These are phyloP conservation scores for Thielaviopsis euricoi DNA, from an alignment of 2,329 filamentous ascomycete genomes.

Conservation along the genomic window DNA sequence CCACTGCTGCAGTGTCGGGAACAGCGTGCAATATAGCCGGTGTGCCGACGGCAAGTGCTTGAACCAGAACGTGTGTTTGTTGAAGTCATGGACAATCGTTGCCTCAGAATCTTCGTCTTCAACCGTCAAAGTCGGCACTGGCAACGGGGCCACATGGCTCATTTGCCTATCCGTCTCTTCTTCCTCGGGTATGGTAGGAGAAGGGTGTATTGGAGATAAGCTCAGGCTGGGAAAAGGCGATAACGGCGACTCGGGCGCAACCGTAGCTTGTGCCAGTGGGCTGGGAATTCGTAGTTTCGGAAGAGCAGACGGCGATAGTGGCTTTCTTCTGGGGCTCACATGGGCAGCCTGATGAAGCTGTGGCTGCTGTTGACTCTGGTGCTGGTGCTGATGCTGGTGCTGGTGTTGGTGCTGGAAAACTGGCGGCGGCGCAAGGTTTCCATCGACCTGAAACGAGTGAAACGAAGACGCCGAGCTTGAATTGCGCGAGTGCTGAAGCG, in stretches of 20 bases:
- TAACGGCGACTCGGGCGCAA: conserved; percentile 21
- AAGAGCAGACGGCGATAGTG: conserved; percentile 2
- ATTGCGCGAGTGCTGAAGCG: conserved; percentile 6
- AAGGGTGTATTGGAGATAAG: conserved; percentile 15
- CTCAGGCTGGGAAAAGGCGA: conserved; percentile 31
- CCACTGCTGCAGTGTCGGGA: conserved; percentile 78
- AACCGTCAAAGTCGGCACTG: conserved; percentile 3
- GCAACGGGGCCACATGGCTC: background rate
- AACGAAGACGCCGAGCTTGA: conserved; percentile 12
- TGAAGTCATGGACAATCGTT: background rate
- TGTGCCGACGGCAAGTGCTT: conserved; percentile 55
- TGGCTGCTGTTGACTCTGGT: background rate
- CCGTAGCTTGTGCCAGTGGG: conserved; percentile 31
- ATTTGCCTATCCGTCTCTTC: background rate
- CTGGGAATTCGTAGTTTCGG: conserved; percentile 28
- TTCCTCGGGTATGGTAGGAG: conserved; percentile 5
- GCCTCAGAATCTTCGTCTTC: background rate
- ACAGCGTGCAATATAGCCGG: conserved; percentile 55
- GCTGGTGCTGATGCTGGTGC: background rate
- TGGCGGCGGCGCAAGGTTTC: conserved; percentile 27
- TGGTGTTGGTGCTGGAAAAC: conserved; percentile 4
- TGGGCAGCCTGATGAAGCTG: background rate
- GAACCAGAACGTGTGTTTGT: conserved; percentile 54
- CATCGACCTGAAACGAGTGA: conserved; percentile 18
- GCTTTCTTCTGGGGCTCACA: conserved; percentile 5